A percentile compares a stretch with the other conserved stretches of the same genome.
phyloP scores from a whole-genome alignment of 2,329 filamentous ascomycete genomes.

The Aspergillus puulaauensis region DNA sequence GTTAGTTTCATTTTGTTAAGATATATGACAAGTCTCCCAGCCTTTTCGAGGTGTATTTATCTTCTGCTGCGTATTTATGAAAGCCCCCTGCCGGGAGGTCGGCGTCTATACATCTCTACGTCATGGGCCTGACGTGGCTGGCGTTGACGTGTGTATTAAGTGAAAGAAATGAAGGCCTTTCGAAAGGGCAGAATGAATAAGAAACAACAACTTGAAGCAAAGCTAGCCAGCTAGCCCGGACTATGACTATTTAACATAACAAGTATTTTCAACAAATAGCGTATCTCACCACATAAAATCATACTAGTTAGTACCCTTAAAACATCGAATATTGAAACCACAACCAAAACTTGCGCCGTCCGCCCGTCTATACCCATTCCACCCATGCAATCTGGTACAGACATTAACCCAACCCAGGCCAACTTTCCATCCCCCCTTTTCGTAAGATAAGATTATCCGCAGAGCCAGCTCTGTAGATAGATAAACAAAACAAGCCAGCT shows the following conservation, averaged over 20 bases:
- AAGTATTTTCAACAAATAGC: slow-evolving; percentile 5
- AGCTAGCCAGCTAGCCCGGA: slow-evolving; percentile 4
- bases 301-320: too few species aligned
- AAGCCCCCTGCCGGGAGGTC: neutral
- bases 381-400: too few species aligned
- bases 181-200: neutral
- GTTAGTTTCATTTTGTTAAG: neutral
- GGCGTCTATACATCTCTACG: neutral
- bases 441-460: neutral
- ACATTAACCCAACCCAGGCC: too few species aligned
- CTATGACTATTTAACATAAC: neutral
- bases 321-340: neutral
- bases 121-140: neutral
- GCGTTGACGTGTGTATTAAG: neutral
- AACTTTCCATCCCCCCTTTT: too few species aligned
- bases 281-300: neutral
- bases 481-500: neutral
- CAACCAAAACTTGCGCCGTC: neutral
- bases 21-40: neutral
- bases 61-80: neutral
- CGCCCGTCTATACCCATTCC: too few species aligned
- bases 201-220: neutral
- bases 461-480: neutral
- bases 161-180: neutral
- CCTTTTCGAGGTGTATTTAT: neutral